phyloP scores from a whole-genome alignment of 805 yeast genomes.

The Yarrowia bubula region DNA sequence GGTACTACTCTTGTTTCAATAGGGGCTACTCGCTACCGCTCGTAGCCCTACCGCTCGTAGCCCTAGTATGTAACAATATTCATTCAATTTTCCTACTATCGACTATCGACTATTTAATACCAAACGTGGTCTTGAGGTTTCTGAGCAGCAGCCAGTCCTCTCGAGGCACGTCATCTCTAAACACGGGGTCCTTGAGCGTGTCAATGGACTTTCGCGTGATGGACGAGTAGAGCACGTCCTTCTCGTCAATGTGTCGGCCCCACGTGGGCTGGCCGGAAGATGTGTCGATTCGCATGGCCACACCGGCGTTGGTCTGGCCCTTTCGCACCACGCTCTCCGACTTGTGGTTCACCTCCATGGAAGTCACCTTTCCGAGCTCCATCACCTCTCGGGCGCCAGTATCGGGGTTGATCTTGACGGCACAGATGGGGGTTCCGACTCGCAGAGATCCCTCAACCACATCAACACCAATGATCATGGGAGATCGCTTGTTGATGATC shows the following conservation, averaged over 20 bases:
- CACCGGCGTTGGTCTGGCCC: conserved; percentile 97
- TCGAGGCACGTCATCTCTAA: conserved; percentile 89
- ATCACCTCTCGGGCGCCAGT: conserved; percentile 72
- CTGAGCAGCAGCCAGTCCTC: conserved; percentile 94
- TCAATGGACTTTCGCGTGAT: conserved; percentile 88
- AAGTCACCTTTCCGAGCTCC: conserved; percentile 77
- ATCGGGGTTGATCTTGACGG: conserved; percentile 82
- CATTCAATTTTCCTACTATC: neutral
- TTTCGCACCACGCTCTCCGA: conserved; percentile 75
- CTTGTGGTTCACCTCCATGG: conserved; percentile 96
- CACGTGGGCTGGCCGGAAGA: conserved; percentile 90
- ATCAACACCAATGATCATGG: conserved; percentile 99
- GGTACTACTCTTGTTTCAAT: too few species aligned
- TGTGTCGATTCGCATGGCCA: conserved; percentile 94
- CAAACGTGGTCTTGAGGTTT: conserved; percentile 83
- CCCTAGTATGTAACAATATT: too few species aligned
- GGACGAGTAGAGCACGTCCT: conserved; percentile 85
- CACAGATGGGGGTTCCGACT: conserved; percentile 93
- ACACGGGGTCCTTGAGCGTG: conserved; percentile 97
- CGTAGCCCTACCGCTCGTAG: too few species aligned
- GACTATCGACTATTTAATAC: conserved; percentile 55
- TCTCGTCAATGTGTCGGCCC: conserved; percentile 99
- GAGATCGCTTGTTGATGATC: conserved; percentile 96
- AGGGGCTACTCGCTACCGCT: too few species aligned
- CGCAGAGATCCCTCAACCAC: conserved; percentile 86